Conservation (phyloP, 2,329 filamentous ascomycete species). For the Tolypocladium tropicale region DNA sequence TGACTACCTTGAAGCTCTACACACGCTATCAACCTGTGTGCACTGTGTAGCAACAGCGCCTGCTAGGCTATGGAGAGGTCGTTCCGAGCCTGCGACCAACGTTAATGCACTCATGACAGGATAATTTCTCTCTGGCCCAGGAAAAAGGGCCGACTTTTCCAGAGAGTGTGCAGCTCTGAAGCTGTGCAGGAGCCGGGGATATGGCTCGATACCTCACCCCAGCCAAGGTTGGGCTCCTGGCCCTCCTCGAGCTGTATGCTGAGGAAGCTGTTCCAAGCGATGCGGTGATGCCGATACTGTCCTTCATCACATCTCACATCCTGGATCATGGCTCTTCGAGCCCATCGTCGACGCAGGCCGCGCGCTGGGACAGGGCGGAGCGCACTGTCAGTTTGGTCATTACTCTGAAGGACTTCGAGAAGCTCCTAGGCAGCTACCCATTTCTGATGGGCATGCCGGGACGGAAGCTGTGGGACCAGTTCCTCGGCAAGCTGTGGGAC, state of each 20-base stretch:
- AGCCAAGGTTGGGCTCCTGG: slow-evolving; percentile 73
- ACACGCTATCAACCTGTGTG: not conserved
- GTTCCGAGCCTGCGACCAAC: not conserved
- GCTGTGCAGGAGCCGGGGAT: not conserved
- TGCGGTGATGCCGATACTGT: slow-evolving; percentile 65
- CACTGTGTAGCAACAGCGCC: not conserved
- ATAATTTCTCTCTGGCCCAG: not conserved
- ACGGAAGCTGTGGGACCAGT: slow-evolving; percentile 76
- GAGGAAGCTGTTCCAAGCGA: slow-evolving; percentile 57
- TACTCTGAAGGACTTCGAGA: slow-evolving; percentile 49
- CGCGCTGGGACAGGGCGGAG: slow-evolving; percentile 38
- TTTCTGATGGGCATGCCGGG: slow-evolving; percentile 55
- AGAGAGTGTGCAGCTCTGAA: not conserved
- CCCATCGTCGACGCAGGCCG: slow-evolving; percentile 12
- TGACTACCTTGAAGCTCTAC: not conserved
- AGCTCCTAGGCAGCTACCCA: slow-evolving; percentile 40
- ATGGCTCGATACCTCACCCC: slow-evolving; percentile 86
- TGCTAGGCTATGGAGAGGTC: not conserved
- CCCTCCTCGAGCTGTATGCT: slow-evolving; percentile 72
- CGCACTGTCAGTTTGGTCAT: slow-evolving; percentile 41
- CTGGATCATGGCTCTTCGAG: slow-evolving; percentile 35
- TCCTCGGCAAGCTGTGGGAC: slow-evolving; percentile 72
- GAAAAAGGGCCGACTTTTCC: not conserved
- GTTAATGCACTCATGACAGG: not conserved
- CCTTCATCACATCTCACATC: slow-evolving; percentile 66